Percentiles rank a stretch among this genome's conserved stretches.
phyloP scores from a whole-genome alignment of 108 stramenopile species.

The Bacterosira constricta region DNA sequence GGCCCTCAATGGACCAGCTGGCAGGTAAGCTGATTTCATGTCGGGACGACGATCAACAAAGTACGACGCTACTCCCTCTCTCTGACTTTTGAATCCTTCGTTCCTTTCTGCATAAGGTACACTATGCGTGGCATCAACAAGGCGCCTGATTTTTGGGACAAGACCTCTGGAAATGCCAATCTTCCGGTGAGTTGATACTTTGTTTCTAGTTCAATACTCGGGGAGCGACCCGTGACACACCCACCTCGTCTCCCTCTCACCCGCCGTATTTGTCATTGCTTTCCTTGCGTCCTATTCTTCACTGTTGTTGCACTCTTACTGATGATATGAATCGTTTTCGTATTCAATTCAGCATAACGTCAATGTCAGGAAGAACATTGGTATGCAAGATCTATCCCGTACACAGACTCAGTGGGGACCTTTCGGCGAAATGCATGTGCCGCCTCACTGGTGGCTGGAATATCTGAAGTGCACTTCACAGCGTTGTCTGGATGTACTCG shows the following conservation, averaged over 20 bases:
- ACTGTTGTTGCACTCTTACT: no score
- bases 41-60: no score
- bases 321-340: no score
- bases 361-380: conserved; percentile 41
- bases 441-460: conserved; percentile 76
- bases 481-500: conserved; percentile 57
- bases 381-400: conserved; percentile 55
- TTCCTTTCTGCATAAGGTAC: conserved; percentile 8
- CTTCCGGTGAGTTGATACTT: no score
- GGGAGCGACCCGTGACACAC: no score
- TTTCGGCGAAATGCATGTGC: conserved; percentile 54
- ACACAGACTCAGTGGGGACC: conserved; percentile 58
- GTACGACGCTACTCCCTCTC: neutral
- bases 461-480: conserved; percentile 52
- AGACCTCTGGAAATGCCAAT: conserved; percentile 40
- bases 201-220: no score
- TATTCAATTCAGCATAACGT: no score
- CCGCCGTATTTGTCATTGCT: no score
- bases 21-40: conserved; percentile 21
- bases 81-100: neutral
- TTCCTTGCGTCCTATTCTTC: no score
- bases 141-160: conserved; percentile 73
- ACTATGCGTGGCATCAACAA: conserved; percentile 44
- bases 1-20: conserved; percentile 64
- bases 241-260: no score